Percentiles rank a stretch among this genome's conserved stretches.
Conservation (phyloP, 768 basidiomycete species). For the Pleurotus ostreatus region DNA sequence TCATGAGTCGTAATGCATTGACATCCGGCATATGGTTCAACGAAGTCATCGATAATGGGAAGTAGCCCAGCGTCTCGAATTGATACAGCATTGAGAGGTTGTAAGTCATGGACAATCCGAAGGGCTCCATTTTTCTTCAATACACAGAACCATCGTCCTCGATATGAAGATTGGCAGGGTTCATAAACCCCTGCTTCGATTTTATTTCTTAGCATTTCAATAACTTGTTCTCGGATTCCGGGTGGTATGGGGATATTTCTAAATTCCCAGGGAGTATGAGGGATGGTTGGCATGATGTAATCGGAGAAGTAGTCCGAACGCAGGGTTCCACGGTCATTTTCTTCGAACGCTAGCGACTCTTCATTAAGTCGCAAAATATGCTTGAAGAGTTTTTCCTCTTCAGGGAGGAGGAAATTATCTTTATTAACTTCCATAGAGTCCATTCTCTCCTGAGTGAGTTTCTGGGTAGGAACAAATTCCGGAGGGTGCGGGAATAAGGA, state of each 20-base stretch:
- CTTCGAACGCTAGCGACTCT: slow-evolving; percentile 15
- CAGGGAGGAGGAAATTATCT: background rate
- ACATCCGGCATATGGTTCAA: slow-evolving; percentile 18
- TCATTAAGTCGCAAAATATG: slow-evolving; percentile 11
- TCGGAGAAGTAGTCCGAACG: slow-evolving; percentile 25
- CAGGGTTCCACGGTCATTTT: slow-evolving; percentile 26
- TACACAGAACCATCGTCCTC: slow-evolving; percentile 19
- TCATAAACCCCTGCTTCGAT: slow-evolving; percentile 18
- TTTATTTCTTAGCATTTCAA: slow-evolving; percentile 17
- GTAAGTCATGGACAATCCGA: slow-evolving; percentile 25
- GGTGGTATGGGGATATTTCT: slow-evolving; percentile 21
- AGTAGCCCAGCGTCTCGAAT: slow-evolving; percentile 21
- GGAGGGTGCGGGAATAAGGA: slow-evolving; percentile 1
- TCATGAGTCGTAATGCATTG: slow-evolving; percentile 21
- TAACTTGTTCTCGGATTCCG: slow-evolving; percentile 17
- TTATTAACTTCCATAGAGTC: slow-evolving; percentile 9
- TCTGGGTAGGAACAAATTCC: slow-evolving; percentile 7
- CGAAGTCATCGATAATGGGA: slow-evolving; percentile 21
- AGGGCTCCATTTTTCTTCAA: slow-evolving; percentile 24
- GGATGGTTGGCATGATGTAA: slow-evolving; percentile 26
- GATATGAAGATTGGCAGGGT: slow-evolving; percentile 17
- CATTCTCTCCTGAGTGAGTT: slow-evolving; percentile 13
- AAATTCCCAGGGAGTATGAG: slow-evolving; percentile 28
- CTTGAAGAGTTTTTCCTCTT: background rate
- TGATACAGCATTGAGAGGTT: slow-evolving; percentile 28